Conservation (phyloP, 2,329 filamentous ascomycete species). For the Emmonsiellopsis sp. region DNA sequence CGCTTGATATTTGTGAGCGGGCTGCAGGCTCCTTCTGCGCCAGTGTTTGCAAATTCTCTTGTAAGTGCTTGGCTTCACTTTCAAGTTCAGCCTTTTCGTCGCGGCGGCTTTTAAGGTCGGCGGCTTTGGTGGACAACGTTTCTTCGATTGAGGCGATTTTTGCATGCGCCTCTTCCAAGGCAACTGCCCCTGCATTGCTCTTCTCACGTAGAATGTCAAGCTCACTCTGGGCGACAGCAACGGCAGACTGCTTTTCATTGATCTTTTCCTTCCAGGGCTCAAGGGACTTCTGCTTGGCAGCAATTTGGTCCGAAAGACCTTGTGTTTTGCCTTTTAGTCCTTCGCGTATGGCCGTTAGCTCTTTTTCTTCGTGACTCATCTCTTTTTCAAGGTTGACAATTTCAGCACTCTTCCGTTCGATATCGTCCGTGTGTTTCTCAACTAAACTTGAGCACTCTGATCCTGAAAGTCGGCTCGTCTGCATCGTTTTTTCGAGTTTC, state of each 20-base stretch:
- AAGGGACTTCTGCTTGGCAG: conserved; percentile 81
- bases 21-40: conserved; percentile 70
- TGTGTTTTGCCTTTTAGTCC: conserved; percentile 92
- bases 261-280: conserved; percentile 97
- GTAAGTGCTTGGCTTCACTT: conserved; percentile 63
- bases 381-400: conserved; percentile 66
- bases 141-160: conserved; percentile 70
- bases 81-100: conserved; percentile 62
- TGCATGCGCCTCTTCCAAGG: conserved; percentile 70
- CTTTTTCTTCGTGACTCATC: conserved; percentile 69
- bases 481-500: conserved; percentile 84
- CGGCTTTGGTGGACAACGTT: conserved; percentile 58
- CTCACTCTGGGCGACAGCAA: conserved; percentile 91
- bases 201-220: conserved; percentile 85
- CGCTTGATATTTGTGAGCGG: conserved; percentile 75
- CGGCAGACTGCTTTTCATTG: conserved; percentile 88
- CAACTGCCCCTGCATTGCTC: conserved; percentile 75
- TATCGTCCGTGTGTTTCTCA: conserved; percentile 67
- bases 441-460: conserved; percentile 69
- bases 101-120: conserved; percentile 68
- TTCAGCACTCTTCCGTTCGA: conserved; percentile 66
- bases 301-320: conserved; percentile 84
- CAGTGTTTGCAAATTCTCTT: conserved; percentile 64
- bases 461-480: conserved; percentile 64
- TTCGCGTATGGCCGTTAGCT: conserved; percentile 75